Percentiles rank a stretch among this genome's conserved stretches.
phyloP scores from a whole-genome alignment of 192 early-diverging fungal genomes.

The Backusella tarrabulga region DNA sequence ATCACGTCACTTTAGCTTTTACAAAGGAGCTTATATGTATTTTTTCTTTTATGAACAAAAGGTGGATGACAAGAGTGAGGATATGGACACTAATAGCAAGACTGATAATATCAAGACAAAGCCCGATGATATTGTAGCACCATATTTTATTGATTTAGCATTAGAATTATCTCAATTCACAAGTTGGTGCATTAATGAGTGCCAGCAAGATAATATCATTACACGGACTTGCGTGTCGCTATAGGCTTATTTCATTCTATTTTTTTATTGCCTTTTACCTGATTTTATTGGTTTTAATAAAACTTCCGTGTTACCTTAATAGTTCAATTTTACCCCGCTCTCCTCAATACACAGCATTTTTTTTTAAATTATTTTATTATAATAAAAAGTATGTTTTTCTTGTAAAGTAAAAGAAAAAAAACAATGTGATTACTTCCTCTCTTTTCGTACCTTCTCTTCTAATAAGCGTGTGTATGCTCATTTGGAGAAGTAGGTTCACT shows the following conservation, averaged over 20 bases:
- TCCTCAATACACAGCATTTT: not conserved
- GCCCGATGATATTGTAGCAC: conserved; percentile 21
- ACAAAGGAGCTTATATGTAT: not conserved
- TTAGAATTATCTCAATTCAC: conserved; percentile 23
- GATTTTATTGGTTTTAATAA: not conserved
- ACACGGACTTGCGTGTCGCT: not conserved
- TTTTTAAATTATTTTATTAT: conserved; percentile 1
- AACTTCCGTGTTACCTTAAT: not conserved
- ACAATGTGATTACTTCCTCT: not conserved
- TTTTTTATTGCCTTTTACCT: not conserved
- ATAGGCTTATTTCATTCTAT: not conserved
- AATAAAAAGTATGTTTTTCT: not conserved
- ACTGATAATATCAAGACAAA: not conserved
- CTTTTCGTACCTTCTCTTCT: not conserved
- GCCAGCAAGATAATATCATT: not conserved
- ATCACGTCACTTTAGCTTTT: not conserved
- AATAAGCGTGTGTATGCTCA: conserved; percentile 22
- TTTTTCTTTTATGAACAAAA: not conserved
- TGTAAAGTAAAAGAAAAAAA: not conserved
- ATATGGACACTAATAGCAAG: not conserved
- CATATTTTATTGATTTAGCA: conserved; percentile 24
- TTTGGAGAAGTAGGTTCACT: not conserved
- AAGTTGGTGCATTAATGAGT: not conserved
- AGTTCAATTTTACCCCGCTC: not conserved
- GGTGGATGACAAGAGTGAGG: not conserved